Evolutionary conservation across 164 flowering plant genomes (phyloP).

Genomic region (Amborella trichopoda): DNA sequence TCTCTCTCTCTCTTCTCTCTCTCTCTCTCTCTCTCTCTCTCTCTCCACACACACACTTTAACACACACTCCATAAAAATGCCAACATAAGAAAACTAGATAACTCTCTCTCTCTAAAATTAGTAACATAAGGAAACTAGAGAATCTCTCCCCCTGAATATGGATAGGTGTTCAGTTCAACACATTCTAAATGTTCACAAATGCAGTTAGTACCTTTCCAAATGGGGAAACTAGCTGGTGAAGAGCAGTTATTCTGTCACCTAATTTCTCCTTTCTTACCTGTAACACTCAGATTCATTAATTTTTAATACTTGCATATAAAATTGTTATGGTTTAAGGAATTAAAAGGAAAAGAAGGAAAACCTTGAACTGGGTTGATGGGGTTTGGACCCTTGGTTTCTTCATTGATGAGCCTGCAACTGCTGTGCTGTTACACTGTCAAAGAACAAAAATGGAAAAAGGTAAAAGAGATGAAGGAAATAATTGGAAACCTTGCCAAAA

Average conservation of each 20-base stretch:
- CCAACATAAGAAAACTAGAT: neutral
- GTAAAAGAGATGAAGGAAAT: neutral
- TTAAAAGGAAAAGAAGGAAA: neutral
- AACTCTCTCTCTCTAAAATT: neutral
- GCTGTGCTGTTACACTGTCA: conserved; percentile 48
- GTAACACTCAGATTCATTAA: neutral
- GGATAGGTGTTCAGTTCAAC: neutral
- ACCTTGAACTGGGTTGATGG: conserved; percentile 65
- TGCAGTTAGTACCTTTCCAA: conserved; percentile 36
- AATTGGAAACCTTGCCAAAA: neutral
- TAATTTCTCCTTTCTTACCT: conserved; percentile 44
- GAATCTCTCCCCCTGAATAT: neutral
- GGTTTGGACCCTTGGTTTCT: conserved; percentile 74
- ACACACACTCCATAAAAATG: neutral
- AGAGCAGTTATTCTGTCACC: conserved; percentile 40
- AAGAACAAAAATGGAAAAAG: conserved; percentile 6
- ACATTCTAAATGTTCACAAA: neutral
- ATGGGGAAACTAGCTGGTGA: conserved; percentile 42
- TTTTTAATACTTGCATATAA: neutral
- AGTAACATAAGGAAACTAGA: neutral
- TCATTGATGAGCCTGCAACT: conserved; percentile 41
- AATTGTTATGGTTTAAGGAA: neutral
- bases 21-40: neutral
- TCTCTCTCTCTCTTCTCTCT: neutral
- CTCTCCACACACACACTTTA: neutral